A percentile compares a stretch with the other conserved stretches of the same genome.
Evolutionary conservation across 2,329 filamentous ascomycete species (phyloP).

Genomic region (Colletotrichum phormii): DNA sequence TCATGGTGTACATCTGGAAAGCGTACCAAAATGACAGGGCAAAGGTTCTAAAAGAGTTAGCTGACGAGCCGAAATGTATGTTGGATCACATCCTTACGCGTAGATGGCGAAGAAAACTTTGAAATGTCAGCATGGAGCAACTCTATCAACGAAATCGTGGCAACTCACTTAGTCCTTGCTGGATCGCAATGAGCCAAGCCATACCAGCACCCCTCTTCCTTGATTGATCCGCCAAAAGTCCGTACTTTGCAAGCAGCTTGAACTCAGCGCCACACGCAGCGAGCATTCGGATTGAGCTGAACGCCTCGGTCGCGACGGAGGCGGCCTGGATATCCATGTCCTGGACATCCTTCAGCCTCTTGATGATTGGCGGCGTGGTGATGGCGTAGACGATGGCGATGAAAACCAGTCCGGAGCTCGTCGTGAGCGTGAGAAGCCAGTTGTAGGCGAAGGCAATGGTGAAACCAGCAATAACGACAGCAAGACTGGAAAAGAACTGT

Average conservation of each 20-base stretch:
- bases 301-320: slow-evolving; percentile 53
- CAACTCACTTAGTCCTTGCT: slow-evolving; percentile 42
- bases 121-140: neutral
- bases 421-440: slow-evolving; percentile 63
- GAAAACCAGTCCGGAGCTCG: slow-evolving; percentile 58
- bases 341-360: slow-evolving; percentile 47
- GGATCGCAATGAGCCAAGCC: slow-evolving; percentile 40
- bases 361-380: slow-evolving; percentile 47
- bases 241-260: slow-evolving; percentile 49
- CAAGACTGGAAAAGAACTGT: slow-evolving; percentile 53
- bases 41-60: slow-evolving; percentile 35
- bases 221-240: slow-evolving; percentile 49
- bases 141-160: neutral
- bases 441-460: slow-evolving; percentile 63
- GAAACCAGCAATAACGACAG: slow-evolving; percentile 57
- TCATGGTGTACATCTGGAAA: slow-evolving; percentile 37
- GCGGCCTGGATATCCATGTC: slow-evolving; percentile 50
- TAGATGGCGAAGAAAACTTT: slow-evolving; percentile 38
- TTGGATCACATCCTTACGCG: slow-evolving; percentile 25
- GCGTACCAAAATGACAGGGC: slow-evolving; percentile 40
- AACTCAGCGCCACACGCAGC: slow-evolving; percentile 55
- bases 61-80: neutral
- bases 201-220: slow-evolving; percentile 43
- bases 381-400: slow-evolving; percentile 47
- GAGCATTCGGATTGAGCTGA: slow-evolving; percentile 56